These are phyloP conservation scores for Acer campestre DNA, from an alignment of 345 rosid species.

Conservation along the genomic window DNA sequence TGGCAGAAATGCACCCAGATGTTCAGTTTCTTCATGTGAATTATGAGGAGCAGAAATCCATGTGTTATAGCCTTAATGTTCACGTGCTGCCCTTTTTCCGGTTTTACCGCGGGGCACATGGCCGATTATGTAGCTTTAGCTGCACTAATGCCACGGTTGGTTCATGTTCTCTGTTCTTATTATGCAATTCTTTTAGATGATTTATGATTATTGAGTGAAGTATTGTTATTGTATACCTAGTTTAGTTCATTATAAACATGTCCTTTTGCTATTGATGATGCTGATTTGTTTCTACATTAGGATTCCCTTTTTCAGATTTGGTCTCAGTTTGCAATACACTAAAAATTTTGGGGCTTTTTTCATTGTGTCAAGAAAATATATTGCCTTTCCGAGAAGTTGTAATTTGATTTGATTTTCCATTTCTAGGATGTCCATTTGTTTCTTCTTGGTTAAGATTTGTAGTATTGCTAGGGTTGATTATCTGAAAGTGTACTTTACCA, in stretches of 20 bases:
- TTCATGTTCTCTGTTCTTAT: slow-evolving; percentile 3
- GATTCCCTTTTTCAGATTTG: neutral
- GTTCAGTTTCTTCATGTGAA: slow-evolving; percentile 88
- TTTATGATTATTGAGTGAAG: no score
- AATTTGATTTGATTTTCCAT: neutral
- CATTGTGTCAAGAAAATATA: neutral
- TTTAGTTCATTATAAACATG: neutral
- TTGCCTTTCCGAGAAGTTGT: neutral
- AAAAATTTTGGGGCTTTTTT: neutral
- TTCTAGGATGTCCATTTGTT: neutral
- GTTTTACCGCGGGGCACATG: slow-evolving; percentile 83
- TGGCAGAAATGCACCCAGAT: slow-evolving; percentile 77
- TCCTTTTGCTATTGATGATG: neutral
- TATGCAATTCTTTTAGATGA: neutral
- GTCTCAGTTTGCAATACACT: neutral
- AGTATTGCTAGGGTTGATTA: neutral
- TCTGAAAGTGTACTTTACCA: neutral
- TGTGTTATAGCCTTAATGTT: slow-evolving; percentile 92
- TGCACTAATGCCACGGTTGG: slow-evolving; percentile 97
- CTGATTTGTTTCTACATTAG: neutral
- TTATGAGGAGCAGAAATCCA: slow-evolving; percentile 90
- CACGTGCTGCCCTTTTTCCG: slow-evolving; percentile 93
- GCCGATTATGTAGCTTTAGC: slow-evolving; percentile 94
- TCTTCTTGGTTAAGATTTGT: neutral
- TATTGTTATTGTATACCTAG: neutral